Percentiles rank a stretch among this genome's conserved stretches.
Conservation (phyloP, 805 yeast species). For the Ogataea wickerhamii region DNA sequence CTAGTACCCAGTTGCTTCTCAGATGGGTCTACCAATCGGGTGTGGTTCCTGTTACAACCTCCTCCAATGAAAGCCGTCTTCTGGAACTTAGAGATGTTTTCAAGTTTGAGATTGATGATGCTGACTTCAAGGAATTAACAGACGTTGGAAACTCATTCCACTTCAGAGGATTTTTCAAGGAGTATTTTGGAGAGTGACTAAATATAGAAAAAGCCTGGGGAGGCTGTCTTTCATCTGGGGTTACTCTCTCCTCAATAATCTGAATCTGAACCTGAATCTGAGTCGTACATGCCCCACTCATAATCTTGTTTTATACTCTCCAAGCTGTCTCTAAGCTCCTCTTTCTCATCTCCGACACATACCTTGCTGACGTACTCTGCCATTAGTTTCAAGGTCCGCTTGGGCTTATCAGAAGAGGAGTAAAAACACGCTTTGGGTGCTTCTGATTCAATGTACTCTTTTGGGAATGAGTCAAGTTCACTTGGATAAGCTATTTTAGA, state of each 20-base stretch:
- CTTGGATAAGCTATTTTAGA: constrained; percentile 11
- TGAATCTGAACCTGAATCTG: constrained; percentile 34
- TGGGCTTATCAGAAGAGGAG: constrained; percentile 24
- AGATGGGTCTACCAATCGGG: constrained; percentile 68
- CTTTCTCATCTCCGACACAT: constrained; percentile 46
- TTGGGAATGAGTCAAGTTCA: constrained; percentile 34
- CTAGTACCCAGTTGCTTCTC: constrained; percentile 62
- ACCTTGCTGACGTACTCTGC: constrained; percentile 23
- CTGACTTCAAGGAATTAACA: constrained; percentile 46
- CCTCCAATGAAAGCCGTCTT: constrained; percentile 56
- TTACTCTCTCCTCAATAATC: not conserved
- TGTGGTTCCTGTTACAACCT: constrained; percentile 71
- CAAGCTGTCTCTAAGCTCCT: constrained; percentile 49
- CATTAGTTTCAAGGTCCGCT: constrained; percentile 22
- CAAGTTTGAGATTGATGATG: constrained; percentile 47
- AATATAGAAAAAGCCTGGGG: not conserved
- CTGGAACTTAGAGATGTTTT: constrained; percentile 52
- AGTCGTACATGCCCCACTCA: constrained; percentile 49
- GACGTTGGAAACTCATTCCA: constrained; percentile 36
- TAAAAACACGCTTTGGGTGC: constrained; percentile 16
- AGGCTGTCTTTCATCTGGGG: too few relatives aligned
- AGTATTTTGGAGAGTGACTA: constrained; percentile 13
- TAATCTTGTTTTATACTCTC: constrained; percentile 43
- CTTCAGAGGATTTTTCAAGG: constrained; percentile 23
- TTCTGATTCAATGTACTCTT: constrained; percentile 12